These are phyloP conservation scores for Beverwykella pulmonaria DNA, from an alignment of 495 filamentous ascomycete genomes.

Conservation along the genomic window DNA sequence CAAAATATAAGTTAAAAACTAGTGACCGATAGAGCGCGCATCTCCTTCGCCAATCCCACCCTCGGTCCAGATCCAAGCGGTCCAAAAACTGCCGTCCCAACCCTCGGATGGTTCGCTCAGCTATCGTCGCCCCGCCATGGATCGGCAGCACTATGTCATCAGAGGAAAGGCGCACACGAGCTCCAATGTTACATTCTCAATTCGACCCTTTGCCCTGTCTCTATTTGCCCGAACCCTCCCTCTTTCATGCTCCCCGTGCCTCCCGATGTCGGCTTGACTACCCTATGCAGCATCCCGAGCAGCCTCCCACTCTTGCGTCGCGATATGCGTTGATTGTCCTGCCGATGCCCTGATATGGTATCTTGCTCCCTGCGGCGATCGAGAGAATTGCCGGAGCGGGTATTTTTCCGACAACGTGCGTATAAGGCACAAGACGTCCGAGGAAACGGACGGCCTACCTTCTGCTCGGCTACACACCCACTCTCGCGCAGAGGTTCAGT, in stretches of 20 bases:
- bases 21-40: background rate
- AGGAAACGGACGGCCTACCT: background rate
- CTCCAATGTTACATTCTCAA: background rate
- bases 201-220: background rate
- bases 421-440: background rate
- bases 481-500: background rate
- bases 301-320: slow-evolving; percentile 14
- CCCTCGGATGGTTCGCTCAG: background rate
- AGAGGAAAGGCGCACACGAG: background rate
- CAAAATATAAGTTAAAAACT: background rate
- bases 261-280: slow-evolving; percentile 14
- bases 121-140: background rate
- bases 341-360: background rate
- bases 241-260: background rate
- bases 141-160: slow-evolving; percentile 9
- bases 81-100: background rate
- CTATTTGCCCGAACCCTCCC: background rate
- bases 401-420: background rate
- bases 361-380: background rate
- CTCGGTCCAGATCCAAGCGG: background rate
- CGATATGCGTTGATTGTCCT: slow-evolving; percentile 10
- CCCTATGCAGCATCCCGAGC: slow-evolving; percentile 5
- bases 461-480: background rate
- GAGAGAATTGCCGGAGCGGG: background rate
- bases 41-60: background rate